Conservation (phyloP, 148 eudicot genomes). For the Talinum fruticosum region DNA sequence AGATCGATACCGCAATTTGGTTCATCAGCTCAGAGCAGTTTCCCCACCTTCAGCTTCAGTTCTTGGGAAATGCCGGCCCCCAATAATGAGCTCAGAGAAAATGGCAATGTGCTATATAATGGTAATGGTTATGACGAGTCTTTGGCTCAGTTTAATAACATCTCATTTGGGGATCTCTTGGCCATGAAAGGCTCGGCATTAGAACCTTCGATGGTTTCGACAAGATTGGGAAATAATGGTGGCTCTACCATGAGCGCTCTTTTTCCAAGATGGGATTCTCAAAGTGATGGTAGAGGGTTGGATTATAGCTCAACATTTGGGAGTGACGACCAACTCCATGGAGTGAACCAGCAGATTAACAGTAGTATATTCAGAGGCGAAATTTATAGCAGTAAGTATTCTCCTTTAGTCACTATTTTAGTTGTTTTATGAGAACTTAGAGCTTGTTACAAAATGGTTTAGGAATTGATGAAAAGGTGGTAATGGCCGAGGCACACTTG, state of each 20-base stretch:
- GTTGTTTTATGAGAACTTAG: too few relatives aligned
- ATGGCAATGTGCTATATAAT: neutral
- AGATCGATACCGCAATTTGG: slow-evolving; percentile 13
- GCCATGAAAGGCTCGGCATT: slow-evolving; percentile 31
- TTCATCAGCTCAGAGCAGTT: neutral
- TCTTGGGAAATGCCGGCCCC: slow-evolving; percentile 25
- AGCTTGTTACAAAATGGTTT: too few relatives aligned
- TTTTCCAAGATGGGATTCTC: slow-evolving; percentile 25
- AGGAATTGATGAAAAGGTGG: too few relatives aligned
- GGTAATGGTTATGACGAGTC: slow-evolving; percentile 8
- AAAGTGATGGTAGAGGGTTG: slow-evolving; percentile 19
- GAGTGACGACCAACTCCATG: neutral
- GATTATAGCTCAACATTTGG: neutral
- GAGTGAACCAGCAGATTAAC: slow-evolving; percentile 16
- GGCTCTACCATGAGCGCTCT: slow-evolving; percentile 17
- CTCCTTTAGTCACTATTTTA: too few relatives aligned
- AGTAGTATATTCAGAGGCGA: slow-evolving; percentile 12
- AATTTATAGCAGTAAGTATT: slow-evolving; percentile 23
- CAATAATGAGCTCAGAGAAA: slow-evolving; percentile 12
- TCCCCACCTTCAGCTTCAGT: slow-evolving; percentile 10
- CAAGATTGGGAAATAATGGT: slow-evolving; percentile 8
- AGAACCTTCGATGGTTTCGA: slow-evolving; percentile 8
- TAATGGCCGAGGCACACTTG: too few relatives aligned
- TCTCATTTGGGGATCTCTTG: slow-evolving; percentile 44
- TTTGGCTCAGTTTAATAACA: slow-evolving; percentile 7